Evolutionary conservation across 1,284 basidiomycete genomes (phyloP), one percentile per base, ranked within the genome.

Genomic region (Ustilago nuda): DNA sequence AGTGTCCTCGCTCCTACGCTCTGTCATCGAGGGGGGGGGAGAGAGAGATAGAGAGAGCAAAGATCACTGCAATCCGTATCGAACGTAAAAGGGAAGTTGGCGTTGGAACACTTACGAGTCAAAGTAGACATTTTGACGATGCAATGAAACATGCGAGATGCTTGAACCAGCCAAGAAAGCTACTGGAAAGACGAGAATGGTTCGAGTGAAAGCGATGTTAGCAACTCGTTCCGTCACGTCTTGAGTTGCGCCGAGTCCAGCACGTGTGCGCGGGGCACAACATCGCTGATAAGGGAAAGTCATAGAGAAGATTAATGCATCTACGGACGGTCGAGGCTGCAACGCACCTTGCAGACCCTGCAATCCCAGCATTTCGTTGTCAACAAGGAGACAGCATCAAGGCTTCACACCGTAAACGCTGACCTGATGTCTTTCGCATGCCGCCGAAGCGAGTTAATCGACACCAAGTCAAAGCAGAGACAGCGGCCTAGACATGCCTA

Each of bases 301-400:
- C 75, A 77, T 77, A 69, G 75, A 77, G 75, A 77, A 77, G 75
- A 77, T 77, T 70, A 65, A 71, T 77, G 55, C 75, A 77, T 77
- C 75, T 61, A 70, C 56, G 62, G 71, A 70, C 72, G 66, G 75
- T 70, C 58, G 61, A 60, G 68, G 67, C 61, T 56, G 71, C 68
- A 50, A 61, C 74, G 39, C 74, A 70, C 57, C 63, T 60, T 9
- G 35, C 8, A 65, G 41, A 61, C 45, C 37, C 61, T 64, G 35
- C 65, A 17, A 32, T 32, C 23, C 70, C 11, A 45, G 36, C 66
- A 19, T 5, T 27, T 62, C 61, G 11, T 45, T 27, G 46, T 39
- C 45, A 37, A 58, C 19, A 27, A 45, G 35, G 19, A 52, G 56
- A 70, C 70, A 69, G 61, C 66, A 53, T 66, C 70, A 63, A 76